Evolutionary conservation across 129 eudicot genomes (phyloP).

Genomic region (Artemisia tridentata): DNA sequence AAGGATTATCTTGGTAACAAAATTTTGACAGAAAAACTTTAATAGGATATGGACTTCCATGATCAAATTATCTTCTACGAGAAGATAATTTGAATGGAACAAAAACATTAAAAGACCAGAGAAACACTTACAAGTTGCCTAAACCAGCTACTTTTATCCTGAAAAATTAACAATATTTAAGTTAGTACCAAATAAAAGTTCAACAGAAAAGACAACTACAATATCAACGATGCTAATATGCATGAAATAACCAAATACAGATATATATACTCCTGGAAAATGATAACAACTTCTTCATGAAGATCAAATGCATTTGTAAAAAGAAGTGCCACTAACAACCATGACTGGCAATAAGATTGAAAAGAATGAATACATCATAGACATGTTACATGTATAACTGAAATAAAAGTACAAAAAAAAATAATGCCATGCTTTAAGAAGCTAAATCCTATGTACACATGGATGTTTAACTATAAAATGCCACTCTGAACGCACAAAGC

Average conservation of each 20-base stretch:
- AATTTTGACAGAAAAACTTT: no score
- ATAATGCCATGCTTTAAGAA: no score
- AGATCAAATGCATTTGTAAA: background rate
- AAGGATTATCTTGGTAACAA: no score
- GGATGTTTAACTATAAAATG: no score
- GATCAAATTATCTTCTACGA: background rate
- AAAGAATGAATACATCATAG: no score
- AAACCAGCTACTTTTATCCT: constrained; percentile 55
- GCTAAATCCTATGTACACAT: no score
- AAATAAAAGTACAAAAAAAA: no score
- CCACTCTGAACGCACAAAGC: no score
- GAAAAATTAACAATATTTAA: constrained; percentile 20
- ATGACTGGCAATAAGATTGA: no score
- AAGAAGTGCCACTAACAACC: background rate
- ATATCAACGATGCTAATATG: constrained; percentile 18
- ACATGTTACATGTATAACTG: no score
- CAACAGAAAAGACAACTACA: constrained; percentile 5
- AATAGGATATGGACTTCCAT: background rate
- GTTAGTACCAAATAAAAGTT: constrained; percentile 20
- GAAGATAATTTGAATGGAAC: background rate
- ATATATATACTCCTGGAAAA: no score
- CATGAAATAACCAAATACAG: background rate
- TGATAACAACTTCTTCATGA: constrained; percentile 1
- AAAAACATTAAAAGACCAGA: background rate
- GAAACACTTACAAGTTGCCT: constrained; percentile 45